phyloP scores from a whole-genome alignment of 768 basidiomycete species.

The Scleroderma bovista region DNA sequence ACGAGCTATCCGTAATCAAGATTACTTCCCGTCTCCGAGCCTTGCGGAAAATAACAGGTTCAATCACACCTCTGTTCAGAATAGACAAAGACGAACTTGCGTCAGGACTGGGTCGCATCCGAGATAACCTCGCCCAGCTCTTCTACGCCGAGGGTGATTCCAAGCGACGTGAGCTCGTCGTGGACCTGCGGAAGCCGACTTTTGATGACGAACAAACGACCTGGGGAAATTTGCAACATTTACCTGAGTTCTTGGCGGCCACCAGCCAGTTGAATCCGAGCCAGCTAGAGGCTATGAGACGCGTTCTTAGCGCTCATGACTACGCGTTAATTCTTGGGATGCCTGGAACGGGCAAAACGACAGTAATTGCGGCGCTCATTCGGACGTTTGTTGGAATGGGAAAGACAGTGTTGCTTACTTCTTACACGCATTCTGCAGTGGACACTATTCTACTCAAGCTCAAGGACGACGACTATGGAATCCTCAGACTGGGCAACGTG shows the following conservation, averaged over 20 bases:
- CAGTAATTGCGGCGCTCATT: constrained; percentile 87
- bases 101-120: constrained; percentile 80
- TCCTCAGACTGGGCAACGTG: constrained; percentile 81
- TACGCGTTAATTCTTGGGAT: constrained; percentile 93
- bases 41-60: constrained; percentile 11
- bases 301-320: constrained; percentile 74
- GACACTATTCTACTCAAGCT: constrained; percentile 93
- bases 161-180: constrained; percentile 65
- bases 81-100: constrained; percentile 93
- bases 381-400: constrained; percentile 69
- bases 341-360: constrained; percentile 99
- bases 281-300: constrained; percentile 67
- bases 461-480: constrained; percentile 57
- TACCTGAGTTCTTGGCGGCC: constrained; percentile 27
- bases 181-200: constrained; percentile 67
- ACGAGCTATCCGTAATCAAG: constrained; percentile 50
- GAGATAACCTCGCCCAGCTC: constrained; percentile 84
- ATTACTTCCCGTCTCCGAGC: constrained; percentile 38
- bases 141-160: constrained; percentile 79
- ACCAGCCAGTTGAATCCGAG: constrained; percentile 55
- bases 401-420: constrained; percentile 84
- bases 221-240: constrained; percentile 5
- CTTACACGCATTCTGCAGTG: constrained; percentile 97
- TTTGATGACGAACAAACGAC: constrained; percentile 42
- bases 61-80: constrained; percentile 50